These are phyloP conservation scores for Rhizopogon vesiculosus DNA, from an alignment of 768 basidiomycete species.

Conservation along the genomic window DNA sequence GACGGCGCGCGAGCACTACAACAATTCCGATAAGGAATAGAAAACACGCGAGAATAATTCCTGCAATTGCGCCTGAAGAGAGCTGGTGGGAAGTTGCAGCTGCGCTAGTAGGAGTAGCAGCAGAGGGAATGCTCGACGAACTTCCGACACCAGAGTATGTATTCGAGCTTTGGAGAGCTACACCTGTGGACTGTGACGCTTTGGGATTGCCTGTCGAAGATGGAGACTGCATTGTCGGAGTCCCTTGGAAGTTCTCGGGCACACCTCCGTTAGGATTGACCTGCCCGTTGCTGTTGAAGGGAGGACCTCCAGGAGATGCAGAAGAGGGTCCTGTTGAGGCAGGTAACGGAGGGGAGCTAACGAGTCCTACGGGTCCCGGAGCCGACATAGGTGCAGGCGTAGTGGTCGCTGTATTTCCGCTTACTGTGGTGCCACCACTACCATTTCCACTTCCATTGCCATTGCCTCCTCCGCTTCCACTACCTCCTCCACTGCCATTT, in stretches of 20 bases:
- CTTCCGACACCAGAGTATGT: conserved; percentile 9
- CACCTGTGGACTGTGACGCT: background rate
- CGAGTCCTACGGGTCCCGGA: background rate
- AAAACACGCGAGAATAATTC: conserved; percentile 30
- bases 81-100: conserved; percentile 21
- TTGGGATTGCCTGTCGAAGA: background rate
- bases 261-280: background rate
- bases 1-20: conserved; percentile 43
- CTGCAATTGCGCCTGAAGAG: conserved; percentile 45
- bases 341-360: background rate
- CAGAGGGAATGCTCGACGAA: conserved; percentile 9
- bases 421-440: background rate
- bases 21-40: conserved; percentile 29
- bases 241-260: background rate
- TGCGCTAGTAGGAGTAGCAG: conserved; percentile 6
- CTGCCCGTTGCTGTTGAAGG: background rate
- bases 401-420: background rate
- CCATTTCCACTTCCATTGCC: background rate
- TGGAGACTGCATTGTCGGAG: background rate
- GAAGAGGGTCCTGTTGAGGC: background rate
- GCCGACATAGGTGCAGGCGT: background rate
- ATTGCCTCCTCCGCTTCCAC: too few species aligned
- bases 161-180: conserved; percentile 4
- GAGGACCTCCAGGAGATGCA: background rate
- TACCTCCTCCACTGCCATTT: background rate